Evolutionary conservation across 495 filamentous ascomycete species (phyloP).

Genomic region (Talaromyces trachyspermus): DNA sequence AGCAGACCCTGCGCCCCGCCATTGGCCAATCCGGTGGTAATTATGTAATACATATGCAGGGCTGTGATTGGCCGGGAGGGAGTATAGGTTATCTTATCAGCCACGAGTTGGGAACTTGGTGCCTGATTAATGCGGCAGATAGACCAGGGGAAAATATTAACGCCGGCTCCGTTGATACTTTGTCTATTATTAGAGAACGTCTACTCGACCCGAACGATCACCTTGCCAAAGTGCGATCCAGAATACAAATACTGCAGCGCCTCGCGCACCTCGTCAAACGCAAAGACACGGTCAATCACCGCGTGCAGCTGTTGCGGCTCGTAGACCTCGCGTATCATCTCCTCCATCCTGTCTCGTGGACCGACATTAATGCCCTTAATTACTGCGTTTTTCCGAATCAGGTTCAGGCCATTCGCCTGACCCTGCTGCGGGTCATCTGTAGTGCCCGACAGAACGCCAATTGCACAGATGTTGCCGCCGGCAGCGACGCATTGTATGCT

Average conservation of each 20-base stretch:
- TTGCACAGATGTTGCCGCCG: constrained; percentile 53
- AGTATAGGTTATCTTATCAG: no score
- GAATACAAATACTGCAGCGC: constrained; percentile 17
- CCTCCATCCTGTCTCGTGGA: constrained; percentile 14
- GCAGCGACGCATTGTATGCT: constrained; percentile 46
- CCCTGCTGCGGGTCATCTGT: neutral
- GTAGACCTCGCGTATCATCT: constrained; percentile 12
- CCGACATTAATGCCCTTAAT: constrained; percentile 9
- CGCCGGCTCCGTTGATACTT: no score
- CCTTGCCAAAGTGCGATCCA: constrained; percentile 22
- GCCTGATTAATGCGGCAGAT: no score
- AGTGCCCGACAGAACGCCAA: constrained; percentile 45
- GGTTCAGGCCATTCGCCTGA: neutral
- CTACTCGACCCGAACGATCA: constrained; percentile 21
- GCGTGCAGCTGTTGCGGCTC: constrained; percentile 8
- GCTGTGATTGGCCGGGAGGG: no score
- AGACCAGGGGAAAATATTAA: no score
- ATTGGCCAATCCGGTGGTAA: no score
- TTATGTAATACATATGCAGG: no score
- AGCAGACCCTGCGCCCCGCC: no score
- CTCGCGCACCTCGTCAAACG: constrained; percentile 17
- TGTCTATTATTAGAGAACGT: no score
- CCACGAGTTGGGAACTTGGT: no score
- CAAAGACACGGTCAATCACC: constrained; percentile 22
- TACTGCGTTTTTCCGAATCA: neutral